Evolutionary conservation across 805 yeast species (phyloP), one percentile per base, ranked within the genome.

Genomic region (Saccharomycopsis oosterbeekiorum): DNA sequence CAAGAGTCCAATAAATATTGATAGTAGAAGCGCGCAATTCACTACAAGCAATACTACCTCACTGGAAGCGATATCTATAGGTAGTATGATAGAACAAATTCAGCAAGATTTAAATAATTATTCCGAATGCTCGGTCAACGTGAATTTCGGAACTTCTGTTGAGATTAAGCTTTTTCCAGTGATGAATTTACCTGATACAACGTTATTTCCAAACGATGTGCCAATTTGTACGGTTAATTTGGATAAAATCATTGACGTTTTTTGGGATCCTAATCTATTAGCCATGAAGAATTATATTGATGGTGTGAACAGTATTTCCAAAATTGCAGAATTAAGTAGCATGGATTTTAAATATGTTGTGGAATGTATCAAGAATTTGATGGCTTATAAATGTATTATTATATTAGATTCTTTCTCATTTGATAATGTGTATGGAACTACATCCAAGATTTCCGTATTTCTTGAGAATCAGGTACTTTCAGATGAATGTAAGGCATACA

Each of bases 181-280:
- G n/a, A 75, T 87, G 41, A 86, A 88, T 12, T 88, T 92, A 1
- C 97, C 93, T 0, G 84, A 91, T 2, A 86, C 92, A 0, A 82
- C 82, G 56, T 75, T 94, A 24, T 78, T 84, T 57, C 83, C 96
- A 0, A 88, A 78, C 67, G 96, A 93, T 71, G 99, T 94, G 0
- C 99, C 99, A 0, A 82, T 92, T 4, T 83, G 96, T n/a, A 85
- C 93, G 0, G 96, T 94, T 1, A 84, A 84, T 59, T 74, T 94
- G 40, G 79, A 80, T 36, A 75, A 81, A 43, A 76, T 94, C 64
- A 85, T 89, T 53, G 99, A 94, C 71, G 86, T 88, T 9, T 86
- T 88, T 68, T 94, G 99, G 97, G 99, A 94, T 72, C 97, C 97
- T 1, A 93, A 98, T 1, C 87, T 94, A 94, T 77, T 90, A 55